A percentile compares a stretch with the other conserved stretches of the same genome.
Conservation (phyloP, 2,329 filamentous ascomycete genomes). For the Pseudogymnoascus sp. region DNA sequence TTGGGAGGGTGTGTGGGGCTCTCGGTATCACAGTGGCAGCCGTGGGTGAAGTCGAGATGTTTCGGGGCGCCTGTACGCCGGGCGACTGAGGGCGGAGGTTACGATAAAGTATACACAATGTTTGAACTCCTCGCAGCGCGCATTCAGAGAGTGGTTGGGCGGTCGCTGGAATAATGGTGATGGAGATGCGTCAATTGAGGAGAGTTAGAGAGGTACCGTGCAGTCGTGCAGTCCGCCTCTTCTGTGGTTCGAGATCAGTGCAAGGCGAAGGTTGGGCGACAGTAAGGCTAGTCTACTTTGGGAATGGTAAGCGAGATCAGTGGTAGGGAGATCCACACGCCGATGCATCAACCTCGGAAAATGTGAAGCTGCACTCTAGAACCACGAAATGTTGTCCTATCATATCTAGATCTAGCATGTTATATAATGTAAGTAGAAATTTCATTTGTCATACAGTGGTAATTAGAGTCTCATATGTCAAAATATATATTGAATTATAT, state of each 20-base stretch:
- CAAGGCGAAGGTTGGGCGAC: background rate
- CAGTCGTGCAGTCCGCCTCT: background rate
- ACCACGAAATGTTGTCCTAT: background rate
- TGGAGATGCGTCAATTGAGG: background rate
- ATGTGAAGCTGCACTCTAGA: background rate
- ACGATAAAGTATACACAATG: background rate
- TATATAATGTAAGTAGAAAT: background rate
- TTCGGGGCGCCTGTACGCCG: background rate
- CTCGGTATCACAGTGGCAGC: background rate
- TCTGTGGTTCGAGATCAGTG: constrained; percentile 1
- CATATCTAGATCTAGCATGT: background rate
- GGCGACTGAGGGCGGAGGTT: background rate
- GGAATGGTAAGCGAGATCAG: background rate
- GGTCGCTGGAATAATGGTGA: background rate
- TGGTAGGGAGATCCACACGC: background rate
- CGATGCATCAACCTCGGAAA: background rate
- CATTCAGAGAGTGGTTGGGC: background rate
- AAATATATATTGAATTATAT: background rate
- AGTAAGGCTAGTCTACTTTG: background rate
- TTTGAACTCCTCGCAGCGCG: background rate
- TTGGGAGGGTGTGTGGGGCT: constrained; percentile 7
- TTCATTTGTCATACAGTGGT: background rate
- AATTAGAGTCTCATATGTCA: background rate
- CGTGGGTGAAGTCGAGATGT: background rate
- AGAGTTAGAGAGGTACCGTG: background rate